Base-by-base conservation (phyloP, 352 stramenopile genomes). In the Globisporangium sylvaticum region DNA sequence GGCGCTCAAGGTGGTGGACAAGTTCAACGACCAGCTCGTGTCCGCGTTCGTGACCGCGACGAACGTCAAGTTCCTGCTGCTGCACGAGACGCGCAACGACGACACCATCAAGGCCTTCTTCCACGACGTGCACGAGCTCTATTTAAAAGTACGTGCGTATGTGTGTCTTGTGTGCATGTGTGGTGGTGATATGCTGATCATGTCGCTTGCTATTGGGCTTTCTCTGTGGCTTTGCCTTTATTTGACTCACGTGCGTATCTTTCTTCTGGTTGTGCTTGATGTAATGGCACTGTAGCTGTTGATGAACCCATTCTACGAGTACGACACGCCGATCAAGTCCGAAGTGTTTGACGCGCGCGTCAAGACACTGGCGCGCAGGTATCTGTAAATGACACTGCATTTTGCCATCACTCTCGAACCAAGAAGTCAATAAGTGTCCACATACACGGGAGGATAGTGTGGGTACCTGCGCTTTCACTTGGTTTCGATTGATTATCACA, bases 21-120 rank as follows among this genome's bases (percentile, higher is more conserved):
- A 97, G 79, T 98, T 99, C 71, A 99, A 99, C 79, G 92, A 98
- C 70, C 95, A 99, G 74, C 90, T 98, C 70, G 96, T 99, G 22
- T 98, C 93, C 34, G 94, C 94, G 25, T 99, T 98, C 77, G 80
- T 98, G 22, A 98, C 97, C 22, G 95, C 96, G 9, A 97, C 92
- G 18, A 97, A 97, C 62, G 84, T 98, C 60, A 98, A 98, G 74
- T 98, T 99, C 68, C 86, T 99, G 70, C 72, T 99, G 27, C 80
- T 99, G 53, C 97, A 99, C 74, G 88, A 97, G 58, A 92, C 78
- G 46, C 91, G 94, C 61, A 98, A 93, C 70, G 96, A 99, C 74
- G 96, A 99, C 68, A 95, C 83, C 20, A 92, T 99, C 62, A 93
- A 96, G 69, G 94, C 87, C 44, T 99, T 99, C 73, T 99, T 99